A percentile compares a stretch with the other conserved stretches of the same genome.
These are phyloP conservation scores for Dictyostelium capitatum DNA, from an alignment of 78 protist species.

Conservation along the genomic window DNA sequence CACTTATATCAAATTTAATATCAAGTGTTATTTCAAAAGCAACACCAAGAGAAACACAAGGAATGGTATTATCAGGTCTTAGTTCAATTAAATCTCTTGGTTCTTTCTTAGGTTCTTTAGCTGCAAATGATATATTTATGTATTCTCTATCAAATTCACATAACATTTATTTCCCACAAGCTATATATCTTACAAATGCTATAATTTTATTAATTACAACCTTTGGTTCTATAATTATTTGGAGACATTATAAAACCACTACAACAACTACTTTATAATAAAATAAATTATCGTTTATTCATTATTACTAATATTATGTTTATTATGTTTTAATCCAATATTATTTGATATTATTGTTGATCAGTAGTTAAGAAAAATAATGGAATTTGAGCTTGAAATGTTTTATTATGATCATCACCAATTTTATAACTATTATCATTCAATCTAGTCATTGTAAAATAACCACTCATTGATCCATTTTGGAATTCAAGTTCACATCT, in stretches of 20 bases:
- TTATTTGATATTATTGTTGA: constrained; percentile 26
- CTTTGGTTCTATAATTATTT: background rate
- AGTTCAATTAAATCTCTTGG: background rate
- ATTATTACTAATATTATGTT: background rate
- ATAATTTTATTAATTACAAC: background rate
- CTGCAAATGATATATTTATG: background rate
- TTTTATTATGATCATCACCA: too few relatives aligned
- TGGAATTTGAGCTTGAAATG: constrained; percentile 10
- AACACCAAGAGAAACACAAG: background rate
- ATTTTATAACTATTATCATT: background rate
- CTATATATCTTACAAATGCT: background rate
- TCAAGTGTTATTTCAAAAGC: background rate
- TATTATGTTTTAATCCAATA: background rate
- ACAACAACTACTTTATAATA: too few relatives aligned
- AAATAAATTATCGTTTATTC: background rate
- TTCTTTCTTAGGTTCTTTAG: background rate
- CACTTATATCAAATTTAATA: background rate
- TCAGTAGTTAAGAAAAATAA: constrained; percentile 7
- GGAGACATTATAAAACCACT: background rate
- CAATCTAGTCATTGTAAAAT: background rate
- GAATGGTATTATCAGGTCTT: background rate
- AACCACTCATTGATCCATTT: constrained; percentile 33
- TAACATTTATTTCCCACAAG: background rate
- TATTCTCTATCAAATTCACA: background rate
- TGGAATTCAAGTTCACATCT: background rate